These are phyloP conservation scores for Ceratobasidium theobromae DNA, from an alignment of 1,284 basidiomycete species.

Conservation along the genomic window DNA sequence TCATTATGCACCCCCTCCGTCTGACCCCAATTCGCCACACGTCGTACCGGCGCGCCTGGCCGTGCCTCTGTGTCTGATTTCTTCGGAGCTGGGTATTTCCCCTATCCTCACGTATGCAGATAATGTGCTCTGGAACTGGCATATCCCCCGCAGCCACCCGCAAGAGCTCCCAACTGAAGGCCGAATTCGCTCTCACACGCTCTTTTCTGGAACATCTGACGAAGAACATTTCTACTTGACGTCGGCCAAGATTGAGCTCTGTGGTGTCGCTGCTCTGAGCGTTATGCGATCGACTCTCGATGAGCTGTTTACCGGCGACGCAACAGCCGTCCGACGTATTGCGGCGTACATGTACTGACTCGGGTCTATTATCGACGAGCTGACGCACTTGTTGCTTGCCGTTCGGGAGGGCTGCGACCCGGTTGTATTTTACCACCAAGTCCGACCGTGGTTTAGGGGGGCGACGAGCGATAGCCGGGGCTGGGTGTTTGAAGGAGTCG, in stretches of 20 bases:
- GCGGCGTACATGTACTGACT: slow-evolving; percentile 70
- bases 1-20: slow-evolving; percentile 68
- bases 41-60: slow-evolving; percentile 72
- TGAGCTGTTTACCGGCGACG: slow-evolving; percentile 88
- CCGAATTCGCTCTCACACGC: slow-evolving; percentile 47
- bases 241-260: slow-evolving; percentile 85
- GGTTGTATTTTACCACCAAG: slow-evolving; percentile 76
- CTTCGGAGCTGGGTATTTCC: slow-evolving; percentile 75
- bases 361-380: slow-evolving; percentile 63
- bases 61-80: slow-evolving; percentile 76
- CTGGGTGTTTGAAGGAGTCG: slow-evolving; percentile 83
- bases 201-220: slow-evolving; percentile 79
- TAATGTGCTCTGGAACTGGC: slow-evolving; percentile 92
- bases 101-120: slow-evolving; percentile 93
- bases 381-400: slow-evolving; percentile 62
- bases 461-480: slow-evolving; percentile 66
- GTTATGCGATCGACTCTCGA: slow-evolving; percentile 89
- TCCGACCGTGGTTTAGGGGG: slow-evolving; percentile 93
- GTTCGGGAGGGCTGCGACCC: slow-evolving; percentile 79
- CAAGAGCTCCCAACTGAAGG: slow-evolving; percentile 52
- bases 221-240: slow-evolving; percentile 90
- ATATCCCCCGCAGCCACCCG: slow-evolving; percentile 53
- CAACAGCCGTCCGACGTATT: slow-evolving; percentile 71
- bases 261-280: slow-evolving; percentile 81
- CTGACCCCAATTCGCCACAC: slow-evolving; percentile 46